A percentile compares a stretch with the other conserved stretches of the same genome.
Evolutionary conservation across 306 rosid species (phyloP).

Genomic region (Datisca glomerata): DNA sequence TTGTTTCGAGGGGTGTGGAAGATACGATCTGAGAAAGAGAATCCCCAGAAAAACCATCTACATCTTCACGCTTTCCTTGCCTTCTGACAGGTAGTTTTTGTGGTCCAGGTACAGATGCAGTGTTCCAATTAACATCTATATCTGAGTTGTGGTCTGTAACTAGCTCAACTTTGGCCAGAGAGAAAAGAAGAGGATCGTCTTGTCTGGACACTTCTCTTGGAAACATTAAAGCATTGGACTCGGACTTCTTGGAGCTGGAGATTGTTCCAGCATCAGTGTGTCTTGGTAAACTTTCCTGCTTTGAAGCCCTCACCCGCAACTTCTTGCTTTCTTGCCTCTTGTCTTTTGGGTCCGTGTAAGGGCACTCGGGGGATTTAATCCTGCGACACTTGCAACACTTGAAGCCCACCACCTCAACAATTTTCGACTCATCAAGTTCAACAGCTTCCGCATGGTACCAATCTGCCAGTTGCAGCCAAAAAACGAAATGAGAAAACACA

Average conservation of each 20-base stretch:
- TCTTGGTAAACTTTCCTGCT: conserved; percentile 38
- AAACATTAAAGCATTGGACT: conserved; percentile 43
- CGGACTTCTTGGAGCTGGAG: conserved; percentile 31
- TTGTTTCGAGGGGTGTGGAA: conserved; percentile 18
- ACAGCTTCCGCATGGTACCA: conserved; percentile 98
- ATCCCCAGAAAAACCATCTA: conserved; percentile 30
- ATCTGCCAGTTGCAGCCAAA: conserved; percentile 41
- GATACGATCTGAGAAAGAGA: conserved; percentile 19
- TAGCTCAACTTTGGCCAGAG: conserved; percentile 56
- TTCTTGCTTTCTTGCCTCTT: conserved; percentile 29
- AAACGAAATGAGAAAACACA: too few species aligned
- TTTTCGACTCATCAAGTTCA: conserved; percentile 69
- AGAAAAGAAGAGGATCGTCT: conserved; percentile 65
- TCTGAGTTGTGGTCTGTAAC: conserved; percentile 41
- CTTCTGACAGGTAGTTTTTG: conserved; percentile 78
- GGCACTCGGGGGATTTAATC: conserved; percentile 82
- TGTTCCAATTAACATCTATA: conserved; percentile 46
- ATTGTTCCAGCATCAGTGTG: conserved; percentile 43
- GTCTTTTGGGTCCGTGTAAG: conserved; percentile 39
- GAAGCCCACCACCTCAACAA: conserved; percentile 54
- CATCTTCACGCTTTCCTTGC: conserved; percentile 56
- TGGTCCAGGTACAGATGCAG: conserved; percentile 37
- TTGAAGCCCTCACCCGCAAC: conserved; percentile 21
- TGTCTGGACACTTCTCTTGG: conserved; percentile 30
- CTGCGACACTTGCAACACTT: conserved; percentile 96